Evolutionary conservation across 768 basidiomycete species (phyloP).

Genomic region (Serendipita sp.): DNA sequence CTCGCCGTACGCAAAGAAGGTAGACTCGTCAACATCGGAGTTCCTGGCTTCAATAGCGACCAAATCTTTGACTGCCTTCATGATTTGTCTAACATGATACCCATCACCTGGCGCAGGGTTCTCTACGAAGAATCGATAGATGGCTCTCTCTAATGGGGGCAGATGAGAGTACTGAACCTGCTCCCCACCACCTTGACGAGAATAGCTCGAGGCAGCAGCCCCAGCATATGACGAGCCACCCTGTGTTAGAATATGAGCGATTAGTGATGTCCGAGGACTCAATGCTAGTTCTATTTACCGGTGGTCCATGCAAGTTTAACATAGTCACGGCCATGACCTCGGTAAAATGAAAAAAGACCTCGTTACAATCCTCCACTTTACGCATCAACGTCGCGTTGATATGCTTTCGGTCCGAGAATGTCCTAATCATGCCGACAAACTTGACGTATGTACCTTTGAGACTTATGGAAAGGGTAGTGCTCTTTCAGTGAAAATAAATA

Average conservation of each 20-base stretch:
- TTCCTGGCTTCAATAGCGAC: constrained; percentile 13
- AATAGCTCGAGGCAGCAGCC: neutral
- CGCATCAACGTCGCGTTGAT: constrained; percentile 67
- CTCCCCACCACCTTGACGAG: constrained; percentile 1
- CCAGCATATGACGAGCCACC: neutral
- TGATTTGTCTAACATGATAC: constrained; percentile 21
- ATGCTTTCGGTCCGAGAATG: constrained; percentile 65
- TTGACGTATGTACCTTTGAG: constrained; percentile 48
- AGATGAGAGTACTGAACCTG: constrained; percentile 13
- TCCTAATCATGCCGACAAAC: constrained; percentile 67
- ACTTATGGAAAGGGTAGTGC: neutral
- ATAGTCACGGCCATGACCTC: constrained; percentile 59
- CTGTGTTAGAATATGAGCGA: constrained; percentile 2
- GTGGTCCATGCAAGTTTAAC: constrained; percentile 45
- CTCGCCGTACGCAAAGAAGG: constrained; percentile 8
- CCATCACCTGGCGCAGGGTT: constrained; percentile 20
- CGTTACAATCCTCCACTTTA: constrained; percentile 49
- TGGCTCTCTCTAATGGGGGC: neutral
- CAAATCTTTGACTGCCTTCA: constrained; percentile 15
- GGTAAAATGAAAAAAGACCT: constrained; percentile 66
- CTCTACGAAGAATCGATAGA: constrained; percentile 18
- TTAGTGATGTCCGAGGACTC: neutral
- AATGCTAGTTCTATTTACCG: constrained; percentile 8
- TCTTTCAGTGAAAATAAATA: neutral
- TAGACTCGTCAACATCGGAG: constrained; percentile 13